Conservation (phyloP, 768 basidiomycete species). For the Russula olivacea region DNA sequence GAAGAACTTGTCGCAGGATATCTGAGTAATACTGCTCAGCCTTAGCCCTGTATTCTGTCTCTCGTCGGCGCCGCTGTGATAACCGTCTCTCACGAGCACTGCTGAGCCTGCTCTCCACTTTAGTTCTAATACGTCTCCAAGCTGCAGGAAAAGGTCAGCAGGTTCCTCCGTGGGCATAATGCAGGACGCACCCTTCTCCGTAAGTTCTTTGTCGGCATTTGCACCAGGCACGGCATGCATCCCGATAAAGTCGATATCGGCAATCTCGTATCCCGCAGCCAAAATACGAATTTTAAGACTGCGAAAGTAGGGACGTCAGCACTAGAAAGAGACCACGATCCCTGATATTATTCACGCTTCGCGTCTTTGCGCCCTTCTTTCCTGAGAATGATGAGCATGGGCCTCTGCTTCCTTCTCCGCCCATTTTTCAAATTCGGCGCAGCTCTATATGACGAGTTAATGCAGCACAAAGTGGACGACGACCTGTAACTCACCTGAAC, state of each 20-base stretch:
- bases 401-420: neutral
- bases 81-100: conserved; percentile 7
- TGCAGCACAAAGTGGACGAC: neutral
- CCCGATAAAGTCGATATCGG: conserved; percentile 10
- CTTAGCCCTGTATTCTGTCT: neutral
- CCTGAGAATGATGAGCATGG: neutral
- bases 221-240: conserved; percentile 1
- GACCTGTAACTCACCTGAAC: neutral
- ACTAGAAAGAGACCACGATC: neutral
- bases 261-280: conserved; percentile 8
- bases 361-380: neutral
- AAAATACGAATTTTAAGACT: conserved; percentile 12
- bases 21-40: conserved; percentile 4
- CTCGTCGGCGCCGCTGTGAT: neutral
- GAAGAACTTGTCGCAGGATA: conserved; percentile 14
- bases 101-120: conserved; percentile 5
- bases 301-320: neutral
- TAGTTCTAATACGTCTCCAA: conserved; percentile 18
- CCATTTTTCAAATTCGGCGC: conserved; percentile 16
- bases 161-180: neutral
- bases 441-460: conserved; percentile 8
- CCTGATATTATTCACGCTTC: conserved; percentile 5
- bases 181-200: conserved; percentile 10
- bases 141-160: conserved; percentile 4
- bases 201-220: conserved; percentile 13